Evolutionary conservation across 2,329 filamentous ascomycete species (phyloP).

Genomic region (Capronia americana): DNA sequence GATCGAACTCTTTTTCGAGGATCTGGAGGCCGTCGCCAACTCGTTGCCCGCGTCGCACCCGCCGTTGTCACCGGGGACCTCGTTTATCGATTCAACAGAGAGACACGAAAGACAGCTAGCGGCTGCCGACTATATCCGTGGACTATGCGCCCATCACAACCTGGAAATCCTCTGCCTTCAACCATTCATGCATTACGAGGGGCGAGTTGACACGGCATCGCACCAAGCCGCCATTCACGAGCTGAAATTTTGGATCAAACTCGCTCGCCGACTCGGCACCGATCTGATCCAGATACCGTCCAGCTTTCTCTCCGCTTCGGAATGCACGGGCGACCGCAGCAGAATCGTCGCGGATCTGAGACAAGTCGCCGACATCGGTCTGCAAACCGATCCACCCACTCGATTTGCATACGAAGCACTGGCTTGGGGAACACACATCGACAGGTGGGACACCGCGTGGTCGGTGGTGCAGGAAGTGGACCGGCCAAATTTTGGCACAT

Average conservation of each 20-base stretch:
- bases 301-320: slow-evolving; percentile 64
- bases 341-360: slow-evolving; percentile 44
- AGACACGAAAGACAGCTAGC: slow-evolving; percentile 32
- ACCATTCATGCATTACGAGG: slow-evolving; percentile 80
- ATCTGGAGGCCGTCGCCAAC: slow-evolving; percentile 67
- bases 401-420: slow-evolving; percentile 77
- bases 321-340: slow-evolving; percentile 58
- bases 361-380: slow-evolving; percentile 65
- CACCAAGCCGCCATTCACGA: slow-evolving; percentile 66
- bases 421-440: slow-evolving; percentile 72
- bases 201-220: slow-evolving; percentile 66
- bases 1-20: slow-evolving; percentile 80
- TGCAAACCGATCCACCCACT: slow-evolving; percentile 59
- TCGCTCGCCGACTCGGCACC: slow-evolving; percentile 69
- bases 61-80: slow-evolving; percentile 18
- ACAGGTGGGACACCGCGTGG: slow-evolving; percentile 76
- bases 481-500: slow-evolving; percentile 75
- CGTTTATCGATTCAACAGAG: slow-evolving; percentile 25
- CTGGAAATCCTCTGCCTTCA: slow-evolving; percentile 39
- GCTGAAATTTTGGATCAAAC: slow-evolving; percentile 71
- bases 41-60: slow-evolving; percentile 24
- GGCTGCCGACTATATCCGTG: slow-evolving; percentile 34
- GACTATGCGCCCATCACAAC: slow-evolving; percentile 26
- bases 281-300: slow-evolving; percentile 78
- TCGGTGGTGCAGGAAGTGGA: slow-evolving; percentile 70